phyloP scores from a whole-genome alignment of 441 rosid genomes.

The Pelargonium myrrhifolium region DNA sequence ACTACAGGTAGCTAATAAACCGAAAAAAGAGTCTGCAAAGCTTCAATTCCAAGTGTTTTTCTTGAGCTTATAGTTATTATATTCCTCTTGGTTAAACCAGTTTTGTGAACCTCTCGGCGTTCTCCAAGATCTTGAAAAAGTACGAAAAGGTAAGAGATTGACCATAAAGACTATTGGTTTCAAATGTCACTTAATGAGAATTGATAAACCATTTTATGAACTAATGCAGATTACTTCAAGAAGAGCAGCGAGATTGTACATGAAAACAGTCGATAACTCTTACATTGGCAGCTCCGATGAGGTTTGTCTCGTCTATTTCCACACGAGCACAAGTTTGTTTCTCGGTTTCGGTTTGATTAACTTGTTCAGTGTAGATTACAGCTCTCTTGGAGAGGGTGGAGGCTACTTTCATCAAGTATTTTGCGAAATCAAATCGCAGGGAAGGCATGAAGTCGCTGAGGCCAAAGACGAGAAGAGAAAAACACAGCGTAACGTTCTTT shows the following conservation, averaged over 20 bases:
- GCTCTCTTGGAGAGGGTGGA: constrained; percentile 57
- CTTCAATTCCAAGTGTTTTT: background rate
- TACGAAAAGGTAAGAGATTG: constrained; percentile 59
- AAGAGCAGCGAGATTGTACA: constrained; percentile 51
- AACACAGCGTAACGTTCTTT: constrained; percentile 56
- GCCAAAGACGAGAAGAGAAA: constrained; percentile 50
- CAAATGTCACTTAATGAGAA: background rate
- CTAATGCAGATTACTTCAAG: constrained; percentile 43
- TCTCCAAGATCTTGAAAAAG: constrained; percentile 75
- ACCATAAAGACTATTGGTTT: constrained; percentile 6
- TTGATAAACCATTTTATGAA: background rate
- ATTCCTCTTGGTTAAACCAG: constrained; percentile 26
- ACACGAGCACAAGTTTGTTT: too few relatives aligned
- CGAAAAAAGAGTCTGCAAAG: background rate
- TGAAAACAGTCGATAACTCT: constrained; percentile 60
- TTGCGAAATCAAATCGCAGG: constrained; percentile 60
- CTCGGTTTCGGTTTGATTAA: too few relatives aligned
- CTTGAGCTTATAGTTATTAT: background rate
- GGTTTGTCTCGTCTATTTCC: constrained; percentile 31
- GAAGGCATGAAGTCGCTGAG: constrained; percentile 56
- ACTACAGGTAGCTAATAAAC: constrained; percentile 48
- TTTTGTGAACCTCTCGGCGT: constrained; percentile 63
- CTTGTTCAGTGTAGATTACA: background rate
- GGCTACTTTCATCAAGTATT: constrained; percentile 51
- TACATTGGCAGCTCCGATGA: constrained; percentile 60